Conservation (phyloP, 2,329 filamentous ascomycete species). For the Calycina marina region DNA sequence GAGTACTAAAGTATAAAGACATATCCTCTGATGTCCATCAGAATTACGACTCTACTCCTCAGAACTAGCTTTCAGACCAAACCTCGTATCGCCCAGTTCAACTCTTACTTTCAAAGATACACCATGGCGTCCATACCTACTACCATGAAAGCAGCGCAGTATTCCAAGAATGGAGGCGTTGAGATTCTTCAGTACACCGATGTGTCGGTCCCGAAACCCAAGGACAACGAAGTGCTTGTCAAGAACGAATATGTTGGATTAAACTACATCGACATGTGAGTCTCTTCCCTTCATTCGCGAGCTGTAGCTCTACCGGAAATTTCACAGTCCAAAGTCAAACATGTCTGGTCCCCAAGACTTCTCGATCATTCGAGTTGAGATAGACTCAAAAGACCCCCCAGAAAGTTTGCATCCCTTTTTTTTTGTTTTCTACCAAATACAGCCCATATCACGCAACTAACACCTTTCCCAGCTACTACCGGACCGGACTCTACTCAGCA, state of each 20-base stretch:
- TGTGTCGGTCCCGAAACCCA: slow-evolving; percentile 51
- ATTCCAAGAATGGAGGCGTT: slow-evolving; percentile 56
- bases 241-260: slow-evolving; percentile 69
- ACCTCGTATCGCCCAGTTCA: no score
- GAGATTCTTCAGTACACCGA: slow-evolving; percentile 63
- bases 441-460: not conserved
- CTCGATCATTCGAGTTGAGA: no score
- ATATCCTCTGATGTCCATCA: no score
- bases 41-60: no score
- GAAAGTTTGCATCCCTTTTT: no score
- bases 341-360: no score
- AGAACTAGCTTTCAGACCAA: no score
- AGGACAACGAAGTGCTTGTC: slow-evolving; percentile 59
- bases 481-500: slow-evolving; percentile 68
- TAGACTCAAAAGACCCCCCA: no score
- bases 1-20: no score
- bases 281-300: not conserved
- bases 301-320: no score
- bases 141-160: slow-evolving; percentile 48
- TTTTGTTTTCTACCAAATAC: not conserved
- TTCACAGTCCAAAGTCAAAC: no score
- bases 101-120: no score
- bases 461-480: slow-evolving; percentile 50
- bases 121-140: slow-evolving; percentile 11
- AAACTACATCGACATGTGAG: slow-evolving; percentile 76